Percentiles rank a stretch among this genome's conserved stretches.
Evolutionary conservation across 768 basidiomycete genomes (phyloP).

Genomic region (Crepidotus variabilis): DNA sequence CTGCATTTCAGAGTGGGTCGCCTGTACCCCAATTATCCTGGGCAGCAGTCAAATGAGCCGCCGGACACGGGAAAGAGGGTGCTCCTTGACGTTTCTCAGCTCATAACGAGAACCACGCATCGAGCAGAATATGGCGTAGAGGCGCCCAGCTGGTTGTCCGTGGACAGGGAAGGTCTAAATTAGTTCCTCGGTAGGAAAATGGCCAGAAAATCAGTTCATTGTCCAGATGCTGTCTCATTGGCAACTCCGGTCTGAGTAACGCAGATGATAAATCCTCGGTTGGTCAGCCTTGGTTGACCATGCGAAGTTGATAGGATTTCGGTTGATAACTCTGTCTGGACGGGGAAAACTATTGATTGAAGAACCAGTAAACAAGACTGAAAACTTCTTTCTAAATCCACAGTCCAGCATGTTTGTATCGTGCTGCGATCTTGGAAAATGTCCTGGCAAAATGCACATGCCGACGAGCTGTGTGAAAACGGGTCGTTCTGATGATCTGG

Average conservation of each 20-base stretch:
- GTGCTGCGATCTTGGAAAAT: background rate
- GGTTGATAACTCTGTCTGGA: background rate
- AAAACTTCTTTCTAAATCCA: background rate
- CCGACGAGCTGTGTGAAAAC: conserved; percentile 22
- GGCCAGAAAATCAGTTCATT: background rate
- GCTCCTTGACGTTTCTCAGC: background rate
- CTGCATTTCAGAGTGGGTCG: background rate
- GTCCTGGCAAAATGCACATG: conserved; percentile 24
- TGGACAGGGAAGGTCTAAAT: background rate
- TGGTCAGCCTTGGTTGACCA: too few relatives aligned
- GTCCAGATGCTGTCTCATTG: background rate
- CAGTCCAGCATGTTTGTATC: background rate
- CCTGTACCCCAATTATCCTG: background rate
- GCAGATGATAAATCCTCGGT: conserved; percentile 12
- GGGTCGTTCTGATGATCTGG: conserved; percentile 26
- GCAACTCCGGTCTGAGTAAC: background rate
- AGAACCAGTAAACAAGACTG: background rate
- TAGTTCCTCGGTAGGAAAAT: background rate
- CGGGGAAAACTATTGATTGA: background rate
- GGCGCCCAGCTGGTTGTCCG: background rate
- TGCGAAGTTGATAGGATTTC: too few relatives aligned
- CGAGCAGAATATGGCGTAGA: background rate
- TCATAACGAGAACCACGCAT: background rate
- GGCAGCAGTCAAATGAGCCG: background rate
- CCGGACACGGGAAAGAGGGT: background rate